Conservation (phyloP, 208 protist species). For the Leishmania guyanensis region DNA sequence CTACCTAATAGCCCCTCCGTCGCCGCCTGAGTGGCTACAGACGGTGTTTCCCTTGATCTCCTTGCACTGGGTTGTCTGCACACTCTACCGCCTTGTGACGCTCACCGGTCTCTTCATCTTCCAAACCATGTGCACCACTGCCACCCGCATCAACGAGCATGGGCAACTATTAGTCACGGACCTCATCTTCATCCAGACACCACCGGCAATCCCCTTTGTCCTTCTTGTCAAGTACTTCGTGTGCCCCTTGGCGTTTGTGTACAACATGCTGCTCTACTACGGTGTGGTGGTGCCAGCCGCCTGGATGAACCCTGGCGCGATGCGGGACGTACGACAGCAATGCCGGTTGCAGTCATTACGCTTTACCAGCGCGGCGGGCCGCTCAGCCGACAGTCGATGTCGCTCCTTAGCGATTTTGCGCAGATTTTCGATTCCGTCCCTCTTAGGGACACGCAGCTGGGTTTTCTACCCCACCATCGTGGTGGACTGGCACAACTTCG, state of each 20-base stretch:
- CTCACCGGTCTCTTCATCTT: conserved; percentile 46
- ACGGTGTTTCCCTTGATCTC: conserved; percentile 44
- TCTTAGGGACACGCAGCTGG: conserved; percentile 14
- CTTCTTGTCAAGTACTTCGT: conserved; percentile 73
- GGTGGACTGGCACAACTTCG: conserved; percentile 94
- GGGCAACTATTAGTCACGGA: conserved; percentile 71
- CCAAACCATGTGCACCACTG: conserved; percentile 48
- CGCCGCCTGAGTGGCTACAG: conserved; percentile 64
- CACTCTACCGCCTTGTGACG: conserved; percentile 54
- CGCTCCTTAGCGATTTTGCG: neutral
- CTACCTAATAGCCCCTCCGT: conserved; percentile 41
- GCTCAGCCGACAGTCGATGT: neutral
- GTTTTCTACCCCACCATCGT: conserved; percentile 66
- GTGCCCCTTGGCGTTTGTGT: conserved; percentile 54
- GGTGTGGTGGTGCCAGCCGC: conserved; percentile 68
- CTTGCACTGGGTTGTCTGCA: conserved; percentile 64
- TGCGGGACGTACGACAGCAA: conserved; percentile 57
- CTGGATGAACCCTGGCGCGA: conserved; percentile 59
- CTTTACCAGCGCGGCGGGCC: neutral
- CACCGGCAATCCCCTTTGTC: conserved; percentile 85
- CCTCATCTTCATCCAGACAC: conserved; percentile 78
- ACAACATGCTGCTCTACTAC: conserved; percentile 76
- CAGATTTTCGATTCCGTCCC: neutral
- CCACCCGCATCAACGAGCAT: conserved; percentile 69
- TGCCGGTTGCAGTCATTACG: conserved; percentile 32